These are phyloP conservation scores for Exophiala phaeomuriformis DNA, from an alignment of 2,329 filamentous ascomycete species.

Conservation along the genomic window DNA sequence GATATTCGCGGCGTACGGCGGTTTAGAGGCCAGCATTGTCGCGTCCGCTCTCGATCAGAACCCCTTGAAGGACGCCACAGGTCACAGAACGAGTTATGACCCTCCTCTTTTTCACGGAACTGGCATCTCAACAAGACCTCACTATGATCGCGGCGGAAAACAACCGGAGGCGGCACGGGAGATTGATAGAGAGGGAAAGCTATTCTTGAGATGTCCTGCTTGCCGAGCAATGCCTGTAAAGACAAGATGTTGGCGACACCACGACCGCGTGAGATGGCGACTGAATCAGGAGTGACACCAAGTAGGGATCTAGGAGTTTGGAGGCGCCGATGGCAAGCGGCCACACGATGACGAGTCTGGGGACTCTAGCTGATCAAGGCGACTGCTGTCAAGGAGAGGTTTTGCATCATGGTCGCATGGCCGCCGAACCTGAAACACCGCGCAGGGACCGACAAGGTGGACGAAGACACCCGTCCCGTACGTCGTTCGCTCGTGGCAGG, in stretches of 20 bases:
- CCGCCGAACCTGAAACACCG: slow-evolving; percentile 12
- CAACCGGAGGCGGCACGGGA: neutral
- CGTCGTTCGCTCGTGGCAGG: neutral
- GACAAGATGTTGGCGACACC: neutral
- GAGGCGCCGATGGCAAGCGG: neutral
- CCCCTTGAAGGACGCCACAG: neutral
- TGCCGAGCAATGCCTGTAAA: neutral
- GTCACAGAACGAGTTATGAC: neutral
- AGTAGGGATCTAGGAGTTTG: neutral
- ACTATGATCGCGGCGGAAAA: neutral
- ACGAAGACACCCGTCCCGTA: neutral
- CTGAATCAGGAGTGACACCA: neutral
- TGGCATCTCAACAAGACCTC: slow-evolving; percentile 4
- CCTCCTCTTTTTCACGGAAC: slow-evolving; percentile 6
- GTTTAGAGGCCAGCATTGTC: slow-evolving; percentile 39
- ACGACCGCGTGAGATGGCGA: neutral
- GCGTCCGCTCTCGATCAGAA: slow-evolving; percentile 8
- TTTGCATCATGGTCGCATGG: slow-evolving; percentile 3
- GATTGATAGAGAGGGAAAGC: slow-evolving; percentile 1
- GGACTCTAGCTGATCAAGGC: slow-evolving; percentile 4
- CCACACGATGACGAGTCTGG: slow-evolving; percentile 13
- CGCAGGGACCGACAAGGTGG: slow-evolving; percentile 4
- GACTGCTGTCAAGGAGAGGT: slow-evolving; percentile 2
- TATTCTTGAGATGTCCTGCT: too few relatives aligned
- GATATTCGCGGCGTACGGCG: slow-evolving; percentile 33